These are phyloP conservation scores for Tetrahymena malaccensis DNA, from an alignment of 73 alveolate species.

Conservation along the genomic window DNA sequence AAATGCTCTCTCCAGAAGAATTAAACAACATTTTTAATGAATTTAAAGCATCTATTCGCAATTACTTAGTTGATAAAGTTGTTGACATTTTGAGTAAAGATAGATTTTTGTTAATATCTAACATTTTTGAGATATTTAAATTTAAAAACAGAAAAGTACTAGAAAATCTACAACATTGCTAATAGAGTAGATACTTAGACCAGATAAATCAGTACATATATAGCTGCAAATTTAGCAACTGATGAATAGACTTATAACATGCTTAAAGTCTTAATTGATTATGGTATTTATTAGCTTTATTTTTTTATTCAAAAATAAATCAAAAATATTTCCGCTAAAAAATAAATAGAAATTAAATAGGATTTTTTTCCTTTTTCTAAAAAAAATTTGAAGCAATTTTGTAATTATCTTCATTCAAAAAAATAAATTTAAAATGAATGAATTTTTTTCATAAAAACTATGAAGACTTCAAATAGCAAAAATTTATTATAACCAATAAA, in stretches of 20 bases:
- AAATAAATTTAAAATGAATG: no score
- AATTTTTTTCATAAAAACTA: background rate
- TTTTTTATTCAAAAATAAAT: no score
- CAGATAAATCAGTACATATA: slow-evolving; percentile 29
- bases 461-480: no score
- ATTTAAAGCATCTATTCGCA: background rate
- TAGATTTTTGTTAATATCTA: background rate
- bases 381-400: no score
- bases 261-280: slow-evolving; percentile 10
- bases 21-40: background rate
- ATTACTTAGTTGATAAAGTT: background rate
- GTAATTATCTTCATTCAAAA: no score
- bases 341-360: background rate
- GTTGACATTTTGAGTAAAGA: background rate
- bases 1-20: background rate
- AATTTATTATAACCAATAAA: background rate
- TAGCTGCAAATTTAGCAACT: slow-evolving; percentile 15
- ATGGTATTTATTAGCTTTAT: no score
- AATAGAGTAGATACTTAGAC: slow-evolving; percentile 14
- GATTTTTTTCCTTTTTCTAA: no score
- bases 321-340: no score
- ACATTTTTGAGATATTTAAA: background rate
- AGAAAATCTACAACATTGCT: slow-evolving; percentile 4
- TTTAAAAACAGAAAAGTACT: background rate
- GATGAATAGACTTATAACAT: slow-evolving; percentile 5